phyloP scores from a whole-genome alignment of 495 filamentous ascomycete genomes.

The Lasiosphaeria ovina region DNA sequence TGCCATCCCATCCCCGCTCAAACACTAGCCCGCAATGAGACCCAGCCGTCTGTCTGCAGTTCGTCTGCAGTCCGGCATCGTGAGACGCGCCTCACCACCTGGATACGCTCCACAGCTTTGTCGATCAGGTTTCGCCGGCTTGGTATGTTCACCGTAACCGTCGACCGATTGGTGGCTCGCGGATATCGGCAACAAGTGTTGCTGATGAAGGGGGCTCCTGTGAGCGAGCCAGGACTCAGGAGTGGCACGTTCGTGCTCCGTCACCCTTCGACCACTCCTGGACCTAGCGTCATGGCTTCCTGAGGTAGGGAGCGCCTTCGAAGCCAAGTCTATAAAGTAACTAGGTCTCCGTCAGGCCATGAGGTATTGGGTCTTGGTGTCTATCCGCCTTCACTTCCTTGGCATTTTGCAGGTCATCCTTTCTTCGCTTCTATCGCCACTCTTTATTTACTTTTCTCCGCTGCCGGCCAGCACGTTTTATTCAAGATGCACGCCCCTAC shows the following conservation, averaged over 20 bases:
- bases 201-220: background rate
- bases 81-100: slow-evolving; percentile 16
- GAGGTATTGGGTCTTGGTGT: slow-evolving; percentile 8
- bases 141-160: slow-evolving; percentile 3
- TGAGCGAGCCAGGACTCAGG: background rate
- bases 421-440: slow-evolving; percentile 19
- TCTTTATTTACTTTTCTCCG: slow-evolving; percentile 18
- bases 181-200: background rate
- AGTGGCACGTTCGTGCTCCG: too few species aligned
- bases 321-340: slow-evolving; percentile 20
- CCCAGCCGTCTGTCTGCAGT: background rate
- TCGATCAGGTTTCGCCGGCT: slow-evolving; percentile 5
- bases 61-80: slow-evolving; percentile 12
- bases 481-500: slow-evolving; percentile 35
- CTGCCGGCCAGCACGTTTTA: slow-evolving; percentile 24
- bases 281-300: background rate
- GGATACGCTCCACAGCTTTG: background rate
- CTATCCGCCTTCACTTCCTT: slow-evolving; percentile 13
- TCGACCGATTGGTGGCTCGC: background rate
- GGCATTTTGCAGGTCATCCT: slow-evolving; percentile 8
- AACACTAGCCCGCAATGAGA: background rate
- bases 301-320: background rate
- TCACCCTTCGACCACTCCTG: background rate
- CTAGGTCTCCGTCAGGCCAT: slow-evolving; percentile 15
- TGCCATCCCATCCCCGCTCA: background rate